Conservation (phyloP, 176 grass and related monocot genomes). For the Leersia perrieri region DNA sequence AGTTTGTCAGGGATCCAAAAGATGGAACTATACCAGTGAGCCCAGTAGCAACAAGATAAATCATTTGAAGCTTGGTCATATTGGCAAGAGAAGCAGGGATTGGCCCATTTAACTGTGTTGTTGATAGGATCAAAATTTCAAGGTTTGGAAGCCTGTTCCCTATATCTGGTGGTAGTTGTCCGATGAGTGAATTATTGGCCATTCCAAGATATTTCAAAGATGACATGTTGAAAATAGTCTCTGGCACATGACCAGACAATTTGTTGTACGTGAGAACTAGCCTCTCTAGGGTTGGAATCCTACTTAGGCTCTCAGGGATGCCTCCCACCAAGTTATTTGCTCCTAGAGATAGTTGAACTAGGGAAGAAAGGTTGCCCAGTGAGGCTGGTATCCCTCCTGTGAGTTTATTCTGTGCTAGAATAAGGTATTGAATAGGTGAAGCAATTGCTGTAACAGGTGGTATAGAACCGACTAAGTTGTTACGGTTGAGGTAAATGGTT, state of each 20-base stretch:
- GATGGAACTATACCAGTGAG: constrained; percentile 36
- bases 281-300: background rate
- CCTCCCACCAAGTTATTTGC: constrained; percentile 39
- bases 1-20: constrained; percentile 26
- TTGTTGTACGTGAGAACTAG: constrained; percentile 37
- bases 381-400: constrained; percentile 42
- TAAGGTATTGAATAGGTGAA: constrained; percentile 22
- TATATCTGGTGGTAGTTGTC: constrained; percentile 38
- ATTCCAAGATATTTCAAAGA: constrained; percentile 31
- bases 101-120: constrained; percentile 20
- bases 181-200: constrained; percentile 32
- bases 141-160: constrained; percentile 43
- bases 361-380: constrained; percentile 44
- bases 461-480: constrained; percentile 37
- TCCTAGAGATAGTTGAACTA: constrained; percentile 23
- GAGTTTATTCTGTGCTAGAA: constrained; percentile 28
- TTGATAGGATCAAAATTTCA: constrained; percentile 7
- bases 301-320: constrained; percentile 49
- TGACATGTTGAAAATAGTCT: constrained; percentile 43
- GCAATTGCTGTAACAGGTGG: constrained; percentile 18
- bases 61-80: constrained; percentile 19
- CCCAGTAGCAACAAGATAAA: constrained; percentile 28
- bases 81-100: constrained; percentile 44
- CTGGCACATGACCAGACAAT: constrained; percentile 35
- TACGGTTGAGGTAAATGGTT: constrained; percentile 30